These are phyloP conservation scores for Paraphoma chrysanthemicola DNA, from an alignment of 2,329 filamentous ascomycete species.

Conservation along the genomic window DNA sequence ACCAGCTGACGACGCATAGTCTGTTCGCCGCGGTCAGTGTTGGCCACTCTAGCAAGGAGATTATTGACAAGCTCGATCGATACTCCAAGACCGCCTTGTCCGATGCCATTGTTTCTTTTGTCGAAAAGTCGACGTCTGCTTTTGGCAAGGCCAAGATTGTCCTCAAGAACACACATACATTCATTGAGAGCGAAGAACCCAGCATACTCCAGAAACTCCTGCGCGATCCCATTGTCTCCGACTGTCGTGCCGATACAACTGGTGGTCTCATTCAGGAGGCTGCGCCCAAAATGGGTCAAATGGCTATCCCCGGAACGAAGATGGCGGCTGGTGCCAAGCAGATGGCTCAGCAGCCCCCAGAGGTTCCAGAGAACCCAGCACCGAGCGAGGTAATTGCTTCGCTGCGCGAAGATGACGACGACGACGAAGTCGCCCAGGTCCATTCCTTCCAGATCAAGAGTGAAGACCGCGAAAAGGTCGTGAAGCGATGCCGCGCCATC, in stretches of 20 bases:
- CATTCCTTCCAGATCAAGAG: constrained; percentile 93
- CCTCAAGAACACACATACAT: constrained; percentile 92
- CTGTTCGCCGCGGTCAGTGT: constrained; percentile 95
- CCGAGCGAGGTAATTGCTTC: constrained; percentile 71
- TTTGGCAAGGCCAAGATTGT: constrained; percentile 97
- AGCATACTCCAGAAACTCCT: constrained; percentile 86
- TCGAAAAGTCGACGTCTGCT: constrained; percentile 81
- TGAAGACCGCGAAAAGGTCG: constrained; percentile 81
- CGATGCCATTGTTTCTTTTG: constrained; percentile 79
- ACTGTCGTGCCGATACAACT: constrained; percentile 75
- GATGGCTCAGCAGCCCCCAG: constrained; percentile 52
- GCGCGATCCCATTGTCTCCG: constrained; percentile 81
- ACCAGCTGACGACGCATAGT: constrained; percentile 88
- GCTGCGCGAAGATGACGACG: constrained; percentile 73
- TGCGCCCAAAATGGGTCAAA: constrained; percentile 82
- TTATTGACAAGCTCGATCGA: constrained; percentile 85
- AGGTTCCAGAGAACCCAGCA: constrained; percentile 34
- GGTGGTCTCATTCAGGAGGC: constrained; percentile 79
- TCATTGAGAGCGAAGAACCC: constrained; percentile 89
- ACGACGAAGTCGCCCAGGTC: constrained; percentile 85
- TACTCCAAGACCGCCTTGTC: constrained; percentile 90
- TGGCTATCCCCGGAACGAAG: constrained; percentile 94
- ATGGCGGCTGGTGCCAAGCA: constrained; percentile 89
- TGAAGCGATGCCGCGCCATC: constrained; percentile 87
- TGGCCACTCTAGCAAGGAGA: constrained; percentile 86